These are phyloP conservation scores for Phallus indusiatus DNA, from an alignment of 768 basidiomycete species.

Conservation along the genomic window DNA sequence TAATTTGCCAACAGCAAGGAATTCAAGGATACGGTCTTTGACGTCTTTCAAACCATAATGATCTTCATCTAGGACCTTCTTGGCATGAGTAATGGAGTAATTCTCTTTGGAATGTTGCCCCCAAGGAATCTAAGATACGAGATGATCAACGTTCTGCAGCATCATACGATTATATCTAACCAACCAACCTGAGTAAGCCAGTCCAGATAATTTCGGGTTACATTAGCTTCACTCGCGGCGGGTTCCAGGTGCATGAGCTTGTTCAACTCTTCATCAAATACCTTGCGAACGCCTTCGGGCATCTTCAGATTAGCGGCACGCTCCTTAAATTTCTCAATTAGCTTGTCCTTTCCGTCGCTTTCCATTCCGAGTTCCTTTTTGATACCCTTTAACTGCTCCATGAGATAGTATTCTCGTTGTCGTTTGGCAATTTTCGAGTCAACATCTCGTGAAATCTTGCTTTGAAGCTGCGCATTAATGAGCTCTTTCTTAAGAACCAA, in stretches of 20 bases:
- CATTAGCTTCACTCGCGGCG: slow-evolving; percentile 86
- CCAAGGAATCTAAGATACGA: slow-evolving; percentile 73
- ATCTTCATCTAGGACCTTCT: slow-evolving; percentile 82
- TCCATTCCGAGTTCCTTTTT: slow-evolving; percentile 97
- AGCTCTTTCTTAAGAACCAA: slow-evolving; percentile 95
- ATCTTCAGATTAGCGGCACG: slow-evolving; percentile 73
- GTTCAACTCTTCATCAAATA: slow-evolving; percentile 91
- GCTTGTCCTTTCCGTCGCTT: slow-evolving; percentile 87
- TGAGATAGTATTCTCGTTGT: slow-evolving; percentile 90
- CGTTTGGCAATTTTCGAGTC: slow-evolving; percentile 92
- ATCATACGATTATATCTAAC: neutral
- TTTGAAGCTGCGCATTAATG: slow-evolving; percentile 92
- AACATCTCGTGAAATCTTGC: slow-evolving; percentile 86
- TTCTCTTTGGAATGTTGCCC: slow-evolving; percentile 91
- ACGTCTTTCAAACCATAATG: slow-evolving; percentile 90
- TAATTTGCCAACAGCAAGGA: slow-evolving; percentile 90
- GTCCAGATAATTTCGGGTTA: slow-evolving; percentile 90
- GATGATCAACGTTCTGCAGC: slow-evolving; percentile 15
- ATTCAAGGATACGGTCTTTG: slow-evolving; percentile 90
- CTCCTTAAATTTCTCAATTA: slow-evolving; percentile 88
- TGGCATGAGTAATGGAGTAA: slow-evolving; percentile 77
- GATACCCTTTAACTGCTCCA: slow-evolving; percentile 94
- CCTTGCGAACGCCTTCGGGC: slow-evolving; percentile 84
- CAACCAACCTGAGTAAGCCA: slow-evolving; percentile 70
- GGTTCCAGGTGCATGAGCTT: slow-evolving; percentile 88